phyloP scores from a whole-genome alignment of 2,329 filamentous ascomycete species.

The Blumeria graminis region DNA sequence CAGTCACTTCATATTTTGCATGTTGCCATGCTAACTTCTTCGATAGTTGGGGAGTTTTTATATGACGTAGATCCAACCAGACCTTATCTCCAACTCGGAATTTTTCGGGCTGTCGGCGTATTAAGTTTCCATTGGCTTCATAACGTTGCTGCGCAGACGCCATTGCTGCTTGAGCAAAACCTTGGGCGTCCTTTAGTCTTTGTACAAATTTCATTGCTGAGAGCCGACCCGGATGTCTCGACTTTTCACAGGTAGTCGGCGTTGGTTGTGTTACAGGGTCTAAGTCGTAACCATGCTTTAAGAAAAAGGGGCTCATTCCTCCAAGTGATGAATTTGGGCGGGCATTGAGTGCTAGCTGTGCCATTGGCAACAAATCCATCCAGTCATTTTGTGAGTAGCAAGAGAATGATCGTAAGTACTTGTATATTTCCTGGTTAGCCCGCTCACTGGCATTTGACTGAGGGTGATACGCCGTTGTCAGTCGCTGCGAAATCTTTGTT shows the following conservation, averaged over 20 bases:
- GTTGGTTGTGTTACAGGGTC: background rate
- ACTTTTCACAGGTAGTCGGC: background rate
- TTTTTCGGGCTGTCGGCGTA: background rate
- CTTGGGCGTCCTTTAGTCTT: background rate
- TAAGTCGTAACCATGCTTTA: background rate
- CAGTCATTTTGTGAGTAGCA: background rate
- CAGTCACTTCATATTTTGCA: background rate
- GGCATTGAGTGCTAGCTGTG: background rate
- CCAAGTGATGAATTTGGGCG: background rate
- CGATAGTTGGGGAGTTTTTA: background rate
- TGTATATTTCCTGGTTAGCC: background rate
- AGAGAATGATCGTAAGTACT: background rate
- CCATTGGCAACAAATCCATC: background rate
- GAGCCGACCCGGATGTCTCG: background rate
- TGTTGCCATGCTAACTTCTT: background rate
- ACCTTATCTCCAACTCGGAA: background rate
- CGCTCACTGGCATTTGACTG: background rate
- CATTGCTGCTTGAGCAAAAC: background rate
- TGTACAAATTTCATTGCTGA: background rate
- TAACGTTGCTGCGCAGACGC: background rate
- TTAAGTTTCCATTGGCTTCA: background rate
- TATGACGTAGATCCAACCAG: background rate
- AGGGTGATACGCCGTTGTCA: background rate
- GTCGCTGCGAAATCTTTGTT: background rate
- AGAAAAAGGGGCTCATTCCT: background rate